phyloP scores from a whole-genome alignment of 306 rosid genomes.

The Abrus precatorius region DNA sequence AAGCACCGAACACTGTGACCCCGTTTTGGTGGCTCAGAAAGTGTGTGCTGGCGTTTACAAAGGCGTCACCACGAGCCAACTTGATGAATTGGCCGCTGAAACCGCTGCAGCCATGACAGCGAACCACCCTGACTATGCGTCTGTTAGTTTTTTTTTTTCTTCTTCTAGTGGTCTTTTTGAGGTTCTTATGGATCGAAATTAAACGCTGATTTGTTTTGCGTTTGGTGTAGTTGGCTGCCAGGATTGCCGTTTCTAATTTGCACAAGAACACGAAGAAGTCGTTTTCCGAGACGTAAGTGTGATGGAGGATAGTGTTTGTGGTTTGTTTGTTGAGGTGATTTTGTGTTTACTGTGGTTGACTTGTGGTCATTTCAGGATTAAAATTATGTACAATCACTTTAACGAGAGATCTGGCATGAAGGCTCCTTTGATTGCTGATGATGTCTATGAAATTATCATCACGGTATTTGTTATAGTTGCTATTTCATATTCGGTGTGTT shows the following conservation, averaged over 20 bases:
- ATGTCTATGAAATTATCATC: conserved; percentile 82
- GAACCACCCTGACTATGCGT: conserved; percentile 91
- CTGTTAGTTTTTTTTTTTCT: conserved; percentile 56
- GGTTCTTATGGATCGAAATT: too few relatives aligned
- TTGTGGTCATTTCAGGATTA: conserved; percentile 59
- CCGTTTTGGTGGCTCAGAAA: conserved; percentile 88
- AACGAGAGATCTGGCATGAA: conserved; percentile 74
- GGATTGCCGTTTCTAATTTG: conserved; percentile 80
- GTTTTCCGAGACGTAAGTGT: conserved; percentile 79
- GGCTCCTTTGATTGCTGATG: conserved; percentile 80
- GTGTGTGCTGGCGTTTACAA: conserved; percentile 95
- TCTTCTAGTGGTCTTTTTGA: neutral
- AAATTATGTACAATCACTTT: conserved; percentile 70
- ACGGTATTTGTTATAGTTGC: neutral
- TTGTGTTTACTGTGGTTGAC: neutral
- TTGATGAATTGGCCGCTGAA: conserved; percentile 97
- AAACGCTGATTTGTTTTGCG: neutral
- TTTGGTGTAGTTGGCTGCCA: conserved; percentile 78
- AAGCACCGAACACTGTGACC: conserved; percentile 85
- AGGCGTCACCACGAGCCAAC: conserved; percentile 96
- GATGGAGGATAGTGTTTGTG: neutral
- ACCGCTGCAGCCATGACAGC: conserved; percentile 96
- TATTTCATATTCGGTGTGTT: neutral
- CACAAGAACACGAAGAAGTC: conserved; percentile 77
- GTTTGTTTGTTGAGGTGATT: neutral